A percentile compares a stretch with the other conserved stretches of the same genome.
phyloP scores from a whole-genome alignment of 148 eudicot genomes.

The Vaccinium darrowii region DNA sequence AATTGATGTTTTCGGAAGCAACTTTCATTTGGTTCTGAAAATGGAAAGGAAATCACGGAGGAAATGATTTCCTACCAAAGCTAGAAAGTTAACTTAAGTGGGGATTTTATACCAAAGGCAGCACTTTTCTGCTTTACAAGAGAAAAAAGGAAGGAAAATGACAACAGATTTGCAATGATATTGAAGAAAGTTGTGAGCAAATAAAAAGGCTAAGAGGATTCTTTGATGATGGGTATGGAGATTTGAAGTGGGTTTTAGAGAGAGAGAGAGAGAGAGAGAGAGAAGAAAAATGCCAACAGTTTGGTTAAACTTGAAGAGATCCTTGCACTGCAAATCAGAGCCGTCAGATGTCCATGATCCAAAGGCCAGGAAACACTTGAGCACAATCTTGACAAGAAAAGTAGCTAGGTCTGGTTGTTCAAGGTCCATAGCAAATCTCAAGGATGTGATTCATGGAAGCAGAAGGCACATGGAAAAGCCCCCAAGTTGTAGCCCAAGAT shows the following conservation, averaged over 20 bases:
- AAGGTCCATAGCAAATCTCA: slow-evolving; percentile 90
- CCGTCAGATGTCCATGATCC: slow-evolving; percentile 89
- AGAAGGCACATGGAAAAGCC: slow-evolving; percentile 81
- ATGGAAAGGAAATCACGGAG: slow-evolving; percentile 4
- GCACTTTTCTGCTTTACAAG: not conserved
- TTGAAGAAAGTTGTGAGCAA: not conserved
- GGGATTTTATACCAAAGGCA: not conserved
- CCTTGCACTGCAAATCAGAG: slow-evolving; percentile 85
- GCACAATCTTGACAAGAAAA: slow-evolving; percentile 59
- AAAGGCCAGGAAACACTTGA: slow-evolving; percentile 44
- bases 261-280: not conserved
- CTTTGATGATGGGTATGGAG: slow-evolving; percentile 7
- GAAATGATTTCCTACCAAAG: not conserved
- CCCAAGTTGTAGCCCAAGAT: slow-evolving; percentile 84
- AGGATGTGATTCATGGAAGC: slow-evolving; percentile 93
- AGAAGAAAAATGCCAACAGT: slow-evolving; percentile 58
- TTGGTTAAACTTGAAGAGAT: slow-evolving; percentile 84
- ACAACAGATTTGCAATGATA: not conserved
- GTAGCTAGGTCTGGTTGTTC: slow-evolving; percentile 86
- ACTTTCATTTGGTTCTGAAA: slow-evolving; percentile 7
- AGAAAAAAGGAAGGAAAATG: slow-evolving; percentile 18
- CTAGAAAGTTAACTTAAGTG: not conserved
- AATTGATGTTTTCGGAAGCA: not conserved
- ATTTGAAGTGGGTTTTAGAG: not conserved
- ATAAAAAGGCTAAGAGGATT: not conserved